phyloP scores from a whole-genome alignment of 208 protist species.

The Acanthamoeba triangularis region DNA sequence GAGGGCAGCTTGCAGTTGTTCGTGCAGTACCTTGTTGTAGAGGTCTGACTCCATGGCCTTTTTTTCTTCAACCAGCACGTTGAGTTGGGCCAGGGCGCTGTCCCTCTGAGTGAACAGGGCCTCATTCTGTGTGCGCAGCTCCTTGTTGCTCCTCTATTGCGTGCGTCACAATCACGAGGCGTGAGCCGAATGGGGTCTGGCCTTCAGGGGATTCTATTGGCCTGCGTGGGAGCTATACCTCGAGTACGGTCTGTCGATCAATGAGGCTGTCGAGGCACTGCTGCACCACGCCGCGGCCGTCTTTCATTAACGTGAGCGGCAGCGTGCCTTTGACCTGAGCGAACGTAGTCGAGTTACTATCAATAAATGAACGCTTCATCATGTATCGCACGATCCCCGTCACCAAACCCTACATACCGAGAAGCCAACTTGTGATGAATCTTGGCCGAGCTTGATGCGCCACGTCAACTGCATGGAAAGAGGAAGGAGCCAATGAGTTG shows the following conservation, averaged over 20 bases:
- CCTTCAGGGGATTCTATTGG: neutral
- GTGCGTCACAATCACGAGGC: neutral
- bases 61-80: slow-evolving; percentile 67
- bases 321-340: slow-evolving; percentile 71
- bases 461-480: slow-evolving; percentile 42
- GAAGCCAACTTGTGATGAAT: slow-evolving; percentile 22
- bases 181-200: neutral
- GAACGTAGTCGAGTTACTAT: neutral
- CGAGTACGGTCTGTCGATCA: slow-evolving; percentile 5
- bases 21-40: slow-evolving; percentile 58
- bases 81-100: slow-evolving; percentile 42
- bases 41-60: slow-evolving; percentile 52
- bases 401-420: slow-evolving; percentile 11
- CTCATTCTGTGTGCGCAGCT: slow-evolving; percentile 50
- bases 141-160: slow-evolving; percentile 34
- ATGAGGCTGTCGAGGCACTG: slow-evolving; percentile 68
- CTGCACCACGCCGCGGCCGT: slow-evolving; percentile 24
- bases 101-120: slow-evolving; percentile 11
- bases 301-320: slow-evolving; percentile 40
- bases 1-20: neutral
- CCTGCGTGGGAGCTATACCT: neutral
- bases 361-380: neutral
- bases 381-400: neutral
- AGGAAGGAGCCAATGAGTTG: neutral
- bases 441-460: slow-evolving; percentile 64